Evolutionary conservation across 2,329 filamentous ascomycete species (phyloP).

Genomic region (Colletotrichum paranaense): DNA sequence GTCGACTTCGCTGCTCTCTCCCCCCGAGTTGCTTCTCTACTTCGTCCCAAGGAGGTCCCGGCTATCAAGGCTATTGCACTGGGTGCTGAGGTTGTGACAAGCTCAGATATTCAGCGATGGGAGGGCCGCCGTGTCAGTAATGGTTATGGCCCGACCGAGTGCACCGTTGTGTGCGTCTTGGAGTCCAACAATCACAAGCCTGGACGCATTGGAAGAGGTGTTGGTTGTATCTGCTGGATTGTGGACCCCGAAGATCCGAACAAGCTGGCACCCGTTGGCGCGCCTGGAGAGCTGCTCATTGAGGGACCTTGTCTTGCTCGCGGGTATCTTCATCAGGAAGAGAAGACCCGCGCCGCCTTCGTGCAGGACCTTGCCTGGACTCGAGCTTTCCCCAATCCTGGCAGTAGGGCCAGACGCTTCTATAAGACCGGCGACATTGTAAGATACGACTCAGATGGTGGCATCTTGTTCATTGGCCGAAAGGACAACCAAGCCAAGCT

Average conservation of each 20-base stretch:
- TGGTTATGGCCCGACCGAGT: background rate
- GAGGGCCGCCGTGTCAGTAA: background rate
- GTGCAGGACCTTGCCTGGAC: conserved; percentile 13
- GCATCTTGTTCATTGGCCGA: conserved; percentile 1
- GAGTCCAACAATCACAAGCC: background rate
- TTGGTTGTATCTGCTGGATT: conserved; percentile 32
- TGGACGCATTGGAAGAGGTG: background rate
- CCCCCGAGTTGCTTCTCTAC: background rate
- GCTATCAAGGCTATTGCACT: background rate
- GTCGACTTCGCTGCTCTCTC: background rate
- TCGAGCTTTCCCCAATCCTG: background rate
- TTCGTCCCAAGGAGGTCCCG: background rate
- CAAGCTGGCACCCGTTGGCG: conserved; percentile 37
- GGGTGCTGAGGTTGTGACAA: background rate
- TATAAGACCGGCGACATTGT: conserved; percentile 64
- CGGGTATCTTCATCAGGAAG: conserved; percentile 39
- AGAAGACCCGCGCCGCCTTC: conserved; percentile 35
- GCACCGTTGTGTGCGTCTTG: background rate
- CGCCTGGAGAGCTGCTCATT: conserved; percentile 40
- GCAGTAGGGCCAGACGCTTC: conserved; percentile 37
- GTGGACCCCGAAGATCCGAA: conserved; percentile 36
- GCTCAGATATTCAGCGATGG: background rate
- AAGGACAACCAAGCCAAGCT: conserved; percentile 4
- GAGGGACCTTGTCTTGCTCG: conserved; percentile 38
- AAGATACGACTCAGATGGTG: conserved; percentile 44